Base-by-base conservation (phyloP, 192 early-diverging fungal genomes). In the Spinellus fusiger region DNA sequence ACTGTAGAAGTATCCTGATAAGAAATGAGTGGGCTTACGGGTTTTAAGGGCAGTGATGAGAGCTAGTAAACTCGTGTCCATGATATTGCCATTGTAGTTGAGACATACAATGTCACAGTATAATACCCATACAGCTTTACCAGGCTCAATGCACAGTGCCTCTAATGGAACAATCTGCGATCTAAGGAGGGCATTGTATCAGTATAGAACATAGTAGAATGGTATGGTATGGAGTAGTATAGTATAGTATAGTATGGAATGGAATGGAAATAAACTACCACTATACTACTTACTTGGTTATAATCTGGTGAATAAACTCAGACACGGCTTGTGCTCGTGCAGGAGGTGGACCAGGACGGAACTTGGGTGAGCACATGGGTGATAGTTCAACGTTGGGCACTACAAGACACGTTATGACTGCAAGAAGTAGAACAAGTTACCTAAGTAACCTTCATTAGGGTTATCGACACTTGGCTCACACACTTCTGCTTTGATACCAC, bases 401-500 rank as follows among this genome's bases (percentile, higher is more conserved):
- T 84, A 50, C 15, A 46, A 52, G 44, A 13, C 7, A n/a, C n/a
- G n/a, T n/a, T n/a, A n/a, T n/a, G n/a, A n/a, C n/a, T n/a, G n/a
- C n/a, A n/a, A n/a, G n/a, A n/a, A n/a, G n/a, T 27, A 47, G 9
- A 40, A 25, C 23, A 37, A 18, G 9, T 52, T 65, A 90, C 88
- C 86, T 18, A 98, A 75, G 59, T 84, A 97, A 12, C 96, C 94
- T 35, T 82, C 64, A 44, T 80, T 71, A 18, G 93, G 93, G 1
- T 31, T 29, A 37, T 76, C 78, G 25, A 92, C 69, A 23, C 76
- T 73, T 26, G 96, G 94, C 61, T 89, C 86, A 26, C 90, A 78
- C 3, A 96, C 91, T 73, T 96, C 93, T 20, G 90, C 94, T 70
- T 98, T 98, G 54, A 98, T 86, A 18, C 93, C 96, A 62, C 94